Conservation (phyloP, 176 grass and related monocot species). For the Cocos nucifera region DNA sequence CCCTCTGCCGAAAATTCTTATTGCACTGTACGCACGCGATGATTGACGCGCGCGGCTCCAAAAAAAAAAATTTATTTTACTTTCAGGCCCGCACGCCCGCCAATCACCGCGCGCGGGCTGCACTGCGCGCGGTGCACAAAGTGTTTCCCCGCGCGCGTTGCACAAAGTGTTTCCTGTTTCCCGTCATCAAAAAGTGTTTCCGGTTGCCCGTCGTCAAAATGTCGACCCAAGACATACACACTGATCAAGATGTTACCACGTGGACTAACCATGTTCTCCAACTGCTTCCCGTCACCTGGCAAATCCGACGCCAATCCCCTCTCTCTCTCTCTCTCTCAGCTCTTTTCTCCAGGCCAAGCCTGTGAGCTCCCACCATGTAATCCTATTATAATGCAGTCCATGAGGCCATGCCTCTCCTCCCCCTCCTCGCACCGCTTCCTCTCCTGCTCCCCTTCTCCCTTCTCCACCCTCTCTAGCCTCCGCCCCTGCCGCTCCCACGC, state of each 20-base stretch:
- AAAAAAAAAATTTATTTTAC: too few relatives aligned
- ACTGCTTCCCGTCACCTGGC: neutral
- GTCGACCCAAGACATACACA: too few relatives aligned
- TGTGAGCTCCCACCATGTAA: slow-evolving; percentile 11
- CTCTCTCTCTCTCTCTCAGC: slow-evolving; percentile 13
- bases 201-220: too few relatives aligned
- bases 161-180: too few relatives aligned
- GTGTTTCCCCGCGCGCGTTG: too few relatives aligned
- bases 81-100: too few relatives aligned
- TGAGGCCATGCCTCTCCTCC: slow-evolving; percentile 53
- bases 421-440: slow-evolving; percentile 28
- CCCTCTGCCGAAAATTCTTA: too few relatives aligned
- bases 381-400: neutral
- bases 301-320: neutral
- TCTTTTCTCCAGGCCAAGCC: slow-evolving; percentile 19
- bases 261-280: slow-evolving; percentile 13
- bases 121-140: too few relatives aligned
- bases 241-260: slow-evolving; percentile 21
- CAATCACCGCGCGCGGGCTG: too few relatives aligned
- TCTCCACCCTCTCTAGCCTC: slow-evolving; percentile 20
- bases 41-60: too few relatives aligned
- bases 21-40: too few relatives aligned
- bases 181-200: too few relatives aligned
- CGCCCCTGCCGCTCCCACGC: slow-evolving; percentile 13
- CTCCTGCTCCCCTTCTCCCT: slow-evolving; percentile 32